Evolutionary conservation across 345 rosid species (phyloP).

Genomic region (Lepidium sativum): DNA sequence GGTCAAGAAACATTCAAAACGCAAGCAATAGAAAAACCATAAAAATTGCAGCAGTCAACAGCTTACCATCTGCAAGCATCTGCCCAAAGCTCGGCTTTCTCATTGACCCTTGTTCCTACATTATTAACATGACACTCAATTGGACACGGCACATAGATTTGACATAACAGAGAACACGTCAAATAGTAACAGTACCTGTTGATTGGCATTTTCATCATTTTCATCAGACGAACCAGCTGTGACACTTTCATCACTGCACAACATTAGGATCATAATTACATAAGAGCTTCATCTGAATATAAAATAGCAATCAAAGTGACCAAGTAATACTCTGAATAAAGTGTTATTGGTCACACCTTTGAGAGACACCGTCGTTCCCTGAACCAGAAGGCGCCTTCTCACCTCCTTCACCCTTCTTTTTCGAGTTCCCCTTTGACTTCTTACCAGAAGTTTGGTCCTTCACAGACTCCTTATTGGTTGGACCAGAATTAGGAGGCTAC

Average conservation of each 20-base stretch:
- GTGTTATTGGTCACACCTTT: slow-evolving; percentile 39
- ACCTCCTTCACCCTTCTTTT: slow-evolving; percentile 52
- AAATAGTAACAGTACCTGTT: slow-evolving; percentile 39
- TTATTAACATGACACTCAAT: neutral
- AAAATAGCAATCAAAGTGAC: neutral
- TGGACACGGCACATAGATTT: neutral
- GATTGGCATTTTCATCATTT: slow-evolving; percentile 60
- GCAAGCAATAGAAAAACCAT: neutral
- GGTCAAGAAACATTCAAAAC: slow-evolving; percentile 7
- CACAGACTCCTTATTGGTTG: slow-evolving; percentile 34
- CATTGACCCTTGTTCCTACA: slow-evolving; percentile 45
- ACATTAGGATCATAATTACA: slow-evolving; percentile 16
- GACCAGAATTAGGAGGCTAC: slow-evolving; percentile 52
- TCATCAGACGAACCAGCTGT: slow-evolving; percentile 89
- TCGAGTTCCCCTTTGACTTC: slow-evolving; percentile 52
- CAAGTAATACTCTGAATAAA: neutral
- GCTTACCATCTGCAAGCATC: slow-evolving; percentile 82
- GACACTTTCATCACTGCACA: slow-evolving; percentile 74
- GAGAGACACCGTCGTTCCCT: slow-evolving; percentile 80
- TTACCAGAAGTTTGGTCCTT: slow-evolving; percentile 59
- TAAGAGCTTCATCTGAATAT: neutral
- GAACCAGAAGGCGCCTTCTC: slow-evolving; percentile 72
- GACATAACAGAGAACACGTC: neutral
- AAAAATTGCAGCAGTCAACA: neutral
- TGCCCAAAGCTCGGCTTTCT: slow-evolving; percentile 66